Evolutionary conservation across 257 asterid genomes (phyloP).

Genomic region (Datura wrightii): DNA sequence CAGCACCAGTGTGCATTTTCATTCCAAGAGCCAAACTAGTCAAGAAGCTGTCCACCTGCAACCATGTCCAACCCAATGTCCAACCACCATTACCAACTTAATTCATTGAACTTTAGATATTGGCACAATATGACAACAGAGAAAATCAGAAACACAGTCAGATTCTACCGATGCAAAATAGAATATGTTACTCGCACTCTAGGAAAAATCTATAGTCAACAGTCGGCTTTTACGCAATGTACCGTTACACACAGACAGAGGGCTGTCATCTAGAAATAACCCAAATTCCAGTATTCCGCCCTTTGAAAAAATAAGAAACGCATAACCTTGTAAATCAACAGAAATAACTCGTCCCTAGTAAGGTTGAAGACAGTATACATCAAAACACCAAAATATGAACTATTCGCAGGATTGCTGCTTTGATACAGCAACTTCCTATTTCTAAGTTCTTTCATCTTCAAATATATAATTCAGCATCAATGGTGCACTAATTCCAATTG

Average conservation of each 20-base stretch:
- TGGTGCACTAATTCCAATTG: not conserved
- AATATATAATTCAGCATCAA: not conserved
- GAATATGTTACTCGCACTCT: not conserved
- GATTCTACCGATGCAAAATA: not conserved
- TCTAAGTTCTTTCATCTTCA: not conserved
- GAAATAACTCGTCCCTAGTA: not conserved
- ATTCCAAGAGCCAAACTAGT: not conserved
- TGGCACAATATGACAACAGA: not conserved
- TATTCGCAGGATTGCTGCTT: not conserved
- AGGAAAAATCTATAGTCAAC: not conserved
- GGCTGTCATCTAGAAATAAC: not conserved
- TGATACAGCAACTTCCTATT: not conserved
- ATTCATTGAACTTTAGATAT: not conserved
- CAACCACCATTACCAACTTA: not conserved
- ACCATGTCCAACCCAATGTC: not conserved
- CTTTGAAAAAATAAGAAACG: not conserved
- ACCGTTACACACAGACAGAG: not conserved
- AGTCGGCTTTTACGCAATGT: too few species aligned
- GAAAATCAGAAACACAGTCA: not conserved
- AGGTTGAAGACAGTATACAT: not conserved
- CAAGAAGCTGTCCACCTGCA: not conserved
- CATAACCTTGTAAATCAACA: not conserved
- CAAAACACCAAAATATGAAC: not conserved
- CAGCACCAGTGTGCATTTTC: not conserved
- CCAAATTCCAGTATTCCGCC: not conserved